Conservation (phyloP, 2,329 filamentous ascomycete genomes). For the Davidsoniella virescens region DNA sequence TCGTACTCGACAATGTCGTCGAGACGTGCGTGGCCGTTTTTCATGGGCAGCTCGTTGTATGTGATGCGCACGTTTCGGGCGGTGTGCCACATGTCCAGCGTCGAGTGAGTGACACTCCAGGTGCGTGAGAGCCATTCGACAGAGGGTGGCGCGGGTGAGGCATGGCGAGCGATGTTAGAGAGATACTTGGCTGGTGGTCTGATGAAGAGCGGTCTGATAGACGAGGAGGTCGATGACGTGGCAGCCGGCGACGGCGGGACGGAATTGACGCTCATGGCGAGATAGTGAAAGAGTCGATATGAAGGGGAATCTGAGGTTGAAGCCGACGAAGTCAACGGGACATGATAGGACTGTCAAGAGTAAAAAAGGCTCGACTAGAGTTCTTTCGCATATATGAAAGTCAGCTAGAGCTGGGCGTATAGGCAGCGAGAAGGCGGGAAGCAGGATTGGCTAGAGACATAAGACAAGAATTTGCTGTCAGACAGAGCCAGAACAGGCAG, state of each 20-base stretch:
- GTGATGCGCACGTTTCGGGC: constrained; percentile 68
- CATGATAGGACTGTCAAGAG: not conserved
- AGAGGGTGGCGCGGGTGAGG: constrained; percentile 23
- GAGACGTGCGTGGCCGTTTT: constrained; percentile 31
- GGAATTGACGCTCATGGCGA: not conserved
- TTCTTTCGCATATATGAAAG: no score
- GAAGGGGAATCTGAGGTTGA: not conserved
- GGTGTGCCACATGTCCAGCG: constrained; percentile 63
- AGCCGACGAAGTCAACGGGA: not conserved
- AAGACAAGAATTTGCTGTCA: no score
- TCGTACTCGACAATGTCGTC: constrained; percentile 63
- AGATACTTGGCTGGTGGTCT: constrained; percentile 9
- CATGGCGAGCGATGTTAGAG: constrained; percentile 5
- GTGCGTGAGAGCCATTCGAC: constrained; percentile 46
- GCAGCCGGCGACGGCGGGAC: not conserved
- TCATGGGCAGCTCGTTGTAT: constrained; percentile 40
- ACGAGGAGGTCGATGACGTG: not conserved
- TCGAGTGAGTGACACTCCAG: constrained; percentile 62
- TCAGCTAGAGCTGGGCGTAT: no score
- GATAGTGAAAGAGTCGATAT: no score
- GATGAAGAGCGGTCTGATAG: constrained; percentile 2
- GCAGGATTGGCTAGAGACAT: no score
- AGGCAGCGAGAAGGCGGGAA: no score
- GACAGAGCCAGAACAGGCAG: no score
- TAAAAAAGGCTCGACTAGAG: no score